Conservation (phyloP, 2,329 filamentous ascomycete species). For the Phaeosphaeriaceae sp. region DNA sequence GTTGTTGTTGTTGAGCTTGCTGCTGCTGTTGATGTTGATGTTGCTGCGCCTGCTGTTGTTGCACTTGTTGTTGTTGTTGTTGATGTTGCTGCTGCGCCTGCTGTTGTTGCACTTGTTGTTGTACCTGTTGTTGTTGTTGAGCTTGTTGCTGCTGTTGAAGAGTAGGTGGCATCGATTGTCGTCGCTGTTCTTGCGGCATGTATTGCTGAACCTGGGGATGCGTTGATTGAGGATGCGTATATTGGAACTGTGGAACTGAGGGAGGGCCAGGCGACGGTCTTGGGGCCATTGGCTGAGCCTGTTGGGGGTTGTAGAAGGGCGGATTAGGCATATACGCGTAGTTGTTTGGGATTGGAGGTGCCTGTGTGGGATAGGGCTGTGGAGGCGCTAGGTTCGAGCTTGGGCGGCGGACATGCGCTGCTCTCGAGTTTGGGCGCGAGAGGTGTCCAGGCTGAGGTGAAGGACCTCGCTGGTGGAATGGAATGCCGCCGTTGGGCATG, state of each 20-base stretch:
- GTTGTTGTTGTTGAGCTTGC: slow-evolving; percentile 55
- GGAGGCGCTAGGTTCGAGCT: slow-evolving; percentile 76
- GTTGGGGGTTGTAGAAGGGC: slow-evolving; percentile 78
- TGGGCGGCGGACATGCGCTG: slow-evolving; percentile 72
- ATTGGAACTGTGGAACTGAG: slow-evolving; percentile 53
- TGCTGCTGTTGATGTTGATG: slow-evolving; percentile 67
- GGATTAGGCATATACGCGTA: slow-evolving; percentile 87
- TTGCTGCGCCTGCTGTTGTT: slow-evolving; percentile 66
- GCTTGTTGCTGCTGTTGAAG: slow-evolving; percentile 69
- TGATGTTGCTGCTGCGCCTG: slow-evolving; percentile 75
- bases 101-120: slow-evolving; percentile 47
- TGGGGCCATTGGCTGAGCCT: slow-evolving; percentile 56
- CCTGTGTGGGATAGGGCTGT: slow-evolving; percentile 65
- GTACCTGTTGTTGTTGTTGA: slow-evolving; percentile 51
- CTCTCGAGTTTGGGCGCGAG: slow-evolving; percentile 80
- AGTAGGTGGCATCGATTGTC: slow-evolving; percentile 74
- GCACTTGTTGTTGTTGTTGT: slow-evolving; percentile 57
- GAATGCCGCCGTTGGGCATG: slow-evolving; percentile 71
- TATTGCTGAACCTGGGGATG: slow-evolving; percentile 66
- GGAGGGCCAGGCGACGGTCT: slow-evolving; percentile 44
- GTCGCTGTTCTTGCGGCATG: slow-evolving; percentile 77
- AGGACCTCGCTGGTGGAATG: slow-evolving; percentile 74
- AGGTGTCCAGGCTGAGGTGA: slow-evolving; percentile 78
- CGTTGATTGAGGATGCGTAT: slow-evolving; percentile 52
- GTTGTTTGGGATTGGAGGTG: slow-evolving; percentile 68